A percentile compares a stretch with the other conserved stretches of the same genome.
Conservation (phyloP, 2,329 filamentous ascomycete genomes). For the Leptosphaerulina australis region DNA sequence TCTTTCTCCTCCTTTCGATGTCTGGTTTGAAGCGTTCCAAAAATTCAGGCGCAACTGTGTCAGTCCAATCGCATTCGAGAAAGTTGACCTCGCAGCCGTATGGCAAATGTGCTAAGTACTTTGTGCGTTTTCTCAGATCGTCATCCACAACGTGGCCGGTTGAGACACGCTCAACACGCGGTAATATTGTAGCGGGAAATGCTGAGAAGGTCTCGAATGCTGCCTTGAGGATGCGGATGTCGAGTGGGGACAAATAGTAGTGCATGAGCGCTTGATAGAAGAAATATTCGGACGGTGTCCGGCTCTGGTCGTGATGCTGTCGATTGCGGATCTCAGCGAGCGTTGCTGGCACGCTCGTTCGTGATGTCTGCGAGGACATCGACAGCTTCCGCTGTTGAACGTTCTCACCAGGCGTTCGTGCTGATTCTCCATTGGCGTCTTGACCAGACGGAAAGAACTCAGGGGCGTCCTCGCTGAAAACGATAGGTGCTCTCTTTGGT, state of each 20-base stretch:
- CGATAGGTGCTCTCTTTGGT: slow-evolving; percentile 55
- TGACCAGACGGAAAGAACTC: slow-evolving; percentile 55
- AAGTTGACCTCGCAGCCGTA: slow-evolving; percentile 91
- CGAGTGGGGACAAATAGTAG: slow-evolving; percentile 86
- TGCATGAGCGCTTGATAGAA: slow-evolving; percentile 90
- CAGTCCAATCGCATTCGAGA: slow-evolving; percentile 93
- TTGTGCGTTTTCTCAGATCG: slow-evolving; percentile 78
- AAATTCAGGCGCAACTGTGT: slow-evolving; percentile 77
- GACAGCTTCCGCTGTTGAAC: slow-evolving; percentile 35
- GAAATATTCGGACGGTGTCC: slow-evolving; percentile 67
- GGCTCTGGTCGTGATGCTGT: slow-evolving; percentile 53
- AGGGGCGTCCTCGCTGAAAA: slow-evolving; percentile 56
- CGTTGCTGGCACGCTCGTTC: slow-evolving; percentile 49
- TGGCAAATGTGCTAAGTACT: slow-evolving; percentile 85
- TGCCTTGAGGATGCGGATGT: slow-evolving; percentile 89
- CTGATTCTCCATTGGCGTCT: slow-evolving; percentile 39
- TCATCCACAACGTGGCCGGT: slow-evolving; percentile 89
- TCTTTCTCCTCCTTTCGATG: slow-evolving; percentile 75
- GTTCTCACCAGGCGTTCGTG: slow-evolving; percentile 15
- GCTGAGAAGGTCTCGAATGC: slow-evolving; percentile 82
- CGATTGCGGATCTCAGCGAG: slow-evolving; percentile 55
- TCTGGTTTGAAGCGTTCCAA: slow-evolving; percentile 78
- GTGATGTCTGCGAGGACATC: slow-evolving; percentile 39
- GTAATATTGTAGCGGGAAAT: slow-evolving; percentile 85
- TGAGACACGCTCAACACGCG: slow-evolving; percentile 86